Conservation (phyloP, 2,329 filamentous ascomycete genomes). For the Exophiala spinifera region DNA sequence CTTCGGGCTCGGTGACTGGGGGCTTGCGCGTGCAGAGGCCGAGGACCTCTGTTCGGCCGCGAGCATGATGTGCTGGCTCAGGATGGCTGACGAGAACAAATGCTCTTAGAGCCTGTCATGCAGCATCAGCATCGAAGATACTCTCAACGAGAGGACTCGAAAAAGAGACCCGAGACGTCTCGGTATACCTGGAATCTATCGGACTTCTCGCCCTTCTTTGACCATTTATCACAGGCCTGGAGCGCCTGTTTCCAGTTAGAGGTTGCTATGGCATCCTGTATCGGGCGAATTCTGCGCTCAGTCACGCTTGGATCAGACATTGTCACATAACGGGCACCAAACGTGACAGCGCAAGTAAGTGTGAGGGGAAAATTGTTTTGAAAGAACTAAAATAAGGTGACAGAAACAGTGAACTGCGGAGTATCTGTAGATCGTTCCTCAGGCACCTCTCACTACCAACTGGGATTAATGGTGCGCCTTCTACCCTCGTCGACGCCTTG, state of each 20-base stretch:
- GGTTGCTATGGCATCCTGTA: conserved; percentile 48
- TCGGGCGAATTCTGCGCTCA: conserved; percentile 44
- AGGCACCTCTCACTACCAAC: not conserved
- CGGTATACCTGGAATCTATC: conserved; percentile 30
- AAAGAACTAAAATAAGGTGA: not conserved
- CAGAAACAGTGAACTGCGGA: conserved; percentile 5
- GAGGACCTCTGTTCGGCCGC: conserved; percentile 43
- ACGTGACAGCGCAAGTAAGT: not conserved
- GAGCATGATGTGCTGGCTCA: conserved; percentile 42
- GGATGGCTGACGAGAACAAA: conserved; percentile 33
- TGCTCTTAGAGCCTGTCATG: conserved; percentile 27
- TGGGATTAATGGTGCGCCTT: not conserved
- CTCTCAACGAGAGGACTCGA: not conserved
- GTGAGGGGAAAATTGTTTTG: conserved; percentile 17
- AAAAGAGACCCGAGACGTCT: not conserved
- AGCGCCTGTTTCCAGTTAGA: conserved; percentile 50
- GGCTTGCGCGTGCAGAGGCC: conserved; percentile 42
- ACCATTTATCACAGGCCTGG: conserved; percentile 50
- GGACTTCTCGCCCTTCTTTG: conserved; percentile 54
- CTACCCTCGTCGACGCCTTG: not conserved
- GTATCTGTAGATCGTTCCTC: not conserved
- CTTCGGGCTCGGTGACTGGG: conserved; percentile 44
- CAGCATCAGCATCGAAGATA: conserved; percentile 1
- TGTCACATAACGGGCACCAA: not conserved
- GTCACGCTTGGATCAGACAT: conserved; percentile 29